Evolutionary conservation across 1,284 basidiomycete genomes (phyloP).

Genomic region (Cerioporus squamosus): DNA sequence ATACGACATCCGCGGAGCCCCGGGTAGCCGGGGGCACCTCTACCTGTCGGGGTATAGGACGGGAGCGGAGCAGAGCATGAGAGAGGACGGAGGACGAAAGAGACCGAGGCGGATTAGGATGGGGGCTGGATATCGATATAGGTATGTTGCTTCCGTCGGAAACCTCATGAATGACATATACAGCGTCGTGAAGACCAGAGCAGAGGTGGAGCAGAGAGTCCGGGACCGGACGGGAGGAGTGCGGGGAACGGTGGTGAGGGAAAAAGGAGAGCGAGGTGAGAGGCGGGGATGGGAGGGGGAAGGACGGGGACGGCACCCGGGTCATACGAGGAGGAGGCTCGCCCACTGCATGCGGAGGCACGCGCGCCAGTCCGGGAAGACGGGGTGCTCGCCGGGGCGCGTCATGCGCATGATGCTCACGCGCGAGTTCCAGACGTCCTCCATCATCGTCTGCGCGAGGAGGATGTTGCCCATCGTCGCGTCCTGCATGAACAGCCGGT

Average conservation of each 20-base stretch:
- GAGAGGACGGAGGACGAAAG: not conserved
- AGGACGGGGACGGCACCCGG: no score
- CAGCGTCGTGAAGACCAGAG: no score
- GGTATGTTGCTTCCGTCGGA: conserved; percentile 10
- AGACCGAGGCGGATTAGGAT: conserved; percentile 8
- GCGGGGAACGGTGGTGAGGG: no score
- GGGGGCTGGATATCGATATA: not conserved
- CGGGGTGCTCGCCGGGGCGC: conserved; percentile 41
- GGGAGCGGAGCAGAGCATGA: not conserved
- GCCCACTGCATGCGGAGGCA: conserved; percentile 56
- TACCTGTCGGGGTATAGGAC: conserved; percentile 11
- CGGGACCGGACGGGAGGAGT: no score
- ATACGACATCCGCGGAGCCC: conserved; percentile 1
- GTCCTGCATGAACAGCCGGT: conserved; percentile 56
- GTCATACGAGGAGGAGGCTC: conserved; percentile 56
- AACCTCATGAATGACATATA: no score
- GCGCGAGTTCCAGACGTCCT: conserved; percentile 64
- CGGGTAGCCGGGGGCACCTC: not conserved
- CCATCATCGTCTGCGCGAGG: conserved; percentile 51
- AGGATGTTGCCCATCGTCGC: conserved; percentile 65
- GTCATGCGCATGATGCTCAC: conserved; percentile 24
- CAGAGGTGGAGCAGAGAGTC: not conserved
- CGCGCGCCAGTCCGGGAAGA: conserved; percentile 64
- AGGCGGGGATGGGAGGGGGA: not conserved
- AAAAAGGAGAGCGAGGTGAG: not conserved